phyloP scores from a whole-genome alignment of 2,329 filamentous ascomycete species.

The Penicillium sp. region DNA sequence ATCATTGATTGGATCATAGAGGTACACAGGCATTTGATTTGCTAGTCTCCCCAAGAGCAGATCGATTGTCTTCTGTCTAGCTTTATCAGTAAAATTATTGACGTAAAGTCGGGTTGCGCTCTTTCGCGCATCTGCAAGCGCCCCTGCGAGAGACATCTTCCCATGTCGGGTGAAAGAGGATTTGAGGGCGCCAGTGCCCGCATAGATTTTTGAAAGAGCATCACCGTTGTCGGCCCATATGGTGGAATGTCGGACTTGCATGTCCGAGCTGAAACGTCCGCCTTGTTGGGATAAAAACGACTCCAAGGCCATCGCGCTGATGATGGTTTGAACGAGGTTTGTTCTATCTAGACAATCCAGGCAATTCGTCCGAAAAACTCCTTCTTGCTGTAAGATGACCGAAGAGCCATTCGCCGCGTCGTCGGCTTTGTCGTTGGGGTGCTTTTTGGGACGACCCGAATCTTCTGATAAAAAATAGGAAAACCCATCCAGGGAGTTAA shows the following conservation, averaged over 20 bases:
- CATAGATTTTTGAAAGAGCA: constrained; percentile 89
- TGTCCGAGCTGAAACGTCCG: constrained; percentile 70
- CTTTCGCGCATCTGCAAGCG: constrained; percentile 92
- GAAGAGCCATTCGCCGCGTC: constrained; percentile 49
- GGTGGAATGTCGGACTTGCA: constrained; percentile 88
- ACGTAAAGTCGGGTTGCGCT: constrained; percentile 92
- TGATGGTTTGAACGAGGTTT: constrained; percentile 92
- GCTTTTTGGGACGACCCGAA: constrained; percentile 50
- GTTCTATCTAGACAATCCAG: constrained; percentile 94
- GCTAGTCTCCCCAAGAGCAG: constrained; percentile 82
- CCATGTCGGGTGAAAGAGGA: constrained; percentile 91
- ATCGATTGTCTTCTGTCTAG: constrained; percentile 90
- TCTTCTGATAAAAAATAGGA: constrained; percentile 88
- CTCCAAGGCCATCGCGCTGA: constrained; percentile 90
- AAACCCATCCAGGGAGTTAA: constrained; percentile 78
- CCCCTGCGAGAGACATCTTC: constrained; percentile 92
- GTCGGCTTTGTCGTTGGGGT: constrained; percentile 39
- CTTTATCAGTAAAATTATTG: constrained; percentile 96
- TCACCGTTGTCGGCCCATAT: constrained; percentile 98
- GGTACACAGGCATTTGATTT: constrained; percentile 76
- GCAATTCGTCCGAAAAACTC: constrained; percentile 95
- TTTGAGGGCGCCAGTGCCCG: constrained; percentile 91
- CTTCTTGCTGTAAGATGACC: constrained; percentile 84
- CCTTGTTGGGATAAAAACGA: constrained; percentile 73
- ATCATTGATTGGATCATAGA: constrained; percentile 94